Evolutionary conservation across 768 basidiomycete genomes (phyloP).

Genomic region (Trametes maxima): DNA sequence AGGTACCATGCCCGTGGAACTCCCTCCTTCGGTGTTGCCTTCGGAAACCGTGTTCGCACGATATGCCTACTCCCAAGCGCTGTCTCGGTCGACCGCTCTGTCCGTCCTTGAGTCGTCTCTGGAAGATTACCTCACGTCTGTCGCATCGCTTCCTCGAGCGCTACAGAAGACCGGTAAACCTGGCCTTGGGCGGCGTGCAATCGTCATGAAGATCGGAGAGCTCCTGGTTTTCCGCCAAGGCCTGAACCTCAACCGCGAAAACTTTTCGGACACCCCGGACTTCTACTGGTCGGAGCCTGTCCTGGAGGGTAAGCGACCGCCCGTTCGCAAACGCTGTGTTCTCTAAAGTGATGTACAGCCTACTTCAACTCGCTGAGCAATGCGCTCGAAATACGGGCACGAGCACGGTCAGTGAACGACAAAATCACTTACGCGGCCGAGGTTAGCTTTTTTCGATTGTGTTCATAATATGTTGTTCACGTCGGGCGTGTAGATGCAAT

Average conservation of each 20-base stretch:
- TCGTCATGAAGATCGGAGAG: conserved; percentile 91
- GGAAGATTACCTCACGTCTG: conserved; percentile 81
- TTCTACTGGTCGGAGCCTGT: conserved; percentile 96
- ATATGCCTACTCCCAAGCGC: conserved; percentile 89
- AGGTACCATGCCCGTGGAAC: conserved; percentile 44
- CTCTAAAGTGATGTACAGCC: conserved; percentile 40
- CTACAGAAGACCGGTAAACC: conserved; percentile 82
- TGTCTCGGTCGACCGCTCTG: conserved; percentile 86
- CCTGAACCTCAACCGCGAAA: conserved; percentile 86
- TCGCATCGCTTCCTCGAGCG: conserved; percentile 76
- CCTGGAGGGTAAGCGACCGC: conserved; percentile 63
- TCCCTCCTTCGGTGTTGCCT: conserved; percentile 59
- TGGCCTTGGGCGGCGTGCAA: conserved; percentile 73
- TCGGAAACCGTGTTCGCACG: conserved; percentile 77
- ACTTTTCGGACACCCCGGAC: conserved; percentile 86
- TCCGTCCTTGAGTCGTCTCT: conserved; percentile 85
- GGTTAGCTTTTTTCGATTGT: conserved; percentile 36
- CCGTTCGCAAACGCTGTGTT: too few species aligned
- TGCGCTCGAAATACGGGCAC: conserved; percentile 83
- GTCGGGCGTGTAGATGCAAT: conserved; percentile 61
- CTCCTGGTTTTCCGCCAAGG: conserved; percentile 92
- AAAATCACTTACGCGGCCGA: conserved; percentile 92
- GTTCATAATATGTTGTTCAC: not conserved
- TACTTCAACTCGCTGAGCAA: conserved; percentile 84
- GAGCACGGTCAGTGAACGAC: conserved; percentile 83